Evolutionary conservation across 192 early-diverging fungal genomes (phyloP), one percentile per base, ranked within the genome.

Genomic region (Coemansia sp.): DNA sequence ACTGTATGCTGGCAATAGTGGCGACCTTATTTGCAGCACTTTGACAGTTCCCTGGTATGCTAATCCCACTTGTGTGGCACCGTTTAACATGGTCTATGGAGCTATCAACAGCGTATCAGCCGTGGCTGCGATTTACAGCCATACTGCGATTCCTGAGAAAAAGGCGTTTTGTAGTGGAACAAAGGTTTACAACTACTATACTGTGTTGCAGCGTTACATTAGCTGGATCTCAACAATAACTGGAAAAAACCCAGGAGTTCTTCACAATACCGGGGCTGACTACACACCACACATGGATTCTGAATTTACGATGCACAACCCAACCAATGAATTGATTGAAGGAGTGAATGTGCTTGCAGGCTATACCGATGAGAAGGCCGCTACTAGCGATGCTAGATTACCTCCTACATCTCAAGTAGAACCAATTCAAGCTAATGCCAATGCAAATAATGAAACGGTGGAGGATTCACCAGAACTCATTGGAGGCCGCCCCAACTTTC

Each of bases 151-250:
- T 18, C 56, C 60, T n/a, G 50, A 58, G 6, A 34, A 21, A 18
- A 21, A 28, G n/a, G 68, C 63, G 16, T 69, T 66, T 36, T 76
- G 74, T 26, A 60, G 68, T 6, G 23, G 28, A 1, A 38, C 51
- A 1, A 65, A 40, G 5, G 43, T 76, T 5, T 40, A 59, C 35
- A 62, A 64, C 39, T 76, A 76, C 64, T 76, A 76, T 34, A 59
- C 50, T 3, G 9, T 70, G 16, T 18, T 76, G 20, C 74, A 68
- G 34, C 62, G 70, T 60, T 76, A 76, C 23, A n/a, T 76, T 0
- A 53, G 64, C n/a, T 76, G 74, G 74, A 51, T 60, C 11, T 16
- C 21, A 2, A 33, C 28, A 9, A 34, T 42, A 1, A 18, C 36
- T 9, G 46, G 26, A n/a, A 42, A 34, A 11, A 9, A 33, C 21